Base-by-base conservation (phyloP, 768 basidiomycete genomes). In the Leccinum olivaceopallidum region DNA sequence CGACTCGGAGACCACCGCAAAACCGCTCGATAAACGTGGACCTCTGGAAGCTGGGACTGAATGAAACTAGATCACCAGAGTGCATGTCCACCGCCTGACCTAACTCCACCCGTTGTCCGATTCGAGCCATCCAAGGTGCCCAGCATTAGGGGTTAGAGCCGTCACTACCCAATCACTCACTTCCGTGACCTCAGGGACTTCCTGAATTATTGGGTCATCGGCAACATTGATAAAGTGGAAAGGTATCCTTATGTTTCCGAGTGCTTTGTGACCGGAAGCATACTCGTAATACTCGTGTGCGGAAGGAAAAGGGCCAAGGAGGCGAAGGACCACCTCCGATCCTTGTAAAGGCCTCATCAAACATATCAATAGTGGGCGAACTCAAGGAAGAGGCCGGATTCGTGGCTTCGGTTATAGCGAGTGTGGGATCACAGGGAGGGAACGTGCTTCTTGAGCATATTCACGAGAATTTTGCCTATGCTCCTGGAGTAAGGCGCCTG, bases 121-220 rank as follows among this genome's bases (percentile, higher is more conserved):
- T 73, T 89, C 83, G 65, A 92, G 92, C 90, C 91, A 95, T 39
- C 93, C 93, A 14, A 94, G 79, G 75, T 93, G 91, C 0, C 91
- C 90, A 1, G 90, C 92, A 22, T 78, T 74, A 34, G 77, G 72
- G 0, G 92, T 92, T 52, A 87, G 68, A 24, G 77, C 85, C 76
- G 88, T 84, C 4, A 83, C 77, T 13, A 87, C 81, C 68, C 81
- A 81, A 6, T 77, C 77, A 63, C 83, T 84, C 26, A 78, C 80
- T 59, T 77, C 80, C 6, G 78, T 79, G 59, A 86, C 79, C 71
- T 81, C 79, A 32, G 89, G 89, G 42, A 88, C 79, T 57, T 83
- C 77, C 53, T 78, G 80, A 24, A 92, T 85, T 44, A 93, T 82
- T n/a, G 92, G 92, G 72, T 93, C 92, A 71, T 93, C 89, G 24